These are phyloP conservation scores for Violaceomyces palustris DNA, from an alignment of 1,284 basidiomycete species.

Conservation along the genomic window DNA sequence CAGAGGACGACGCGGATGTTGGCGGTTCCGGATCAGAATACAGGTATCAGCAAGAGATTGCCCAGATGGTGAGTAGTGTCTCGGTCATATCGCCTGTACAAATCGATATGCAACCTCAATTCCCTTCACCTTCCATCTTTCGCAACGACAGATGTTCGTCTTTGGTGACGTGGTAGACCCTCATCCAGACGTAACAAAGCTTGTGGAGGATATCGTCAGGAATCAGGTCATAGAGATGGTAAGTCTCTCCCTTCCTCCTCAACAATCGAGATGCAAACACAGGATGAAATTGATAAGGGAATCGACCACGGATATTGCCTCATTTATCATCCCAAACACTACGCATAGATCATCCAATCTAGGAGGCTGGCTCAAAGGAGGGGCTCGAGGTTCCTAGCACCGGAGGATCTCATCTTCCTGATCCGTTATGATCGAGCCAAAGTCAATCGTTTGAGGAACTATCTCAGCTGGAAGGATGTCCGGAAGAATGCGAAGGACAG, in stretches of 20 bases:
- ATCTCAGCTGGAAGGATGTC: slow-evolving; percentile 97
- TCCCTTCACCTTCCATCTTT: background rate
- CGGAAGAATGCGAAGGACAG: slow-evolving; percentile 85
- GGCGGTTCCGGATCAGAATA: slow-evolving; percentile 25
- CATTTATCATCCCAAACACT: background rate
- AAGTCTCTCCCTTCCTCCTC: slow-evolving; percentile 31
- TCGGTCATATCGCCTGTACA: background rate
- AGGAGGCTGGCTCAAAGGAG: slow-evolving; percentile 74
- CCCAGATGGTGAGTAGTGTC: slow-evolving; percentile 65
- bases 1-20: background rate
- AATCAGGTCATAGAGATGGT: slow-evolving; percentile 89
- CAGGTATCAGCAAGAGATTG: slow-evolving; percentile 61
- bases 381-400: slow-evolving; percentile 75
- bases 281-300: background rate
- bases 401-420: slow-evolving; percentile 93
- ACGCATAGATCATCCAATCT: slow-evolving; percentile 76
- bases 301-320: background rate
- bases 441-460: slow-evolving; percentile 85
- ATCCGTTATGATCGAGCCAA: slow-evolving; percentile 91
- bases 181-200: slow-evolving; percentile 75
- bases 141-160: slow-evolving; percentile 74
- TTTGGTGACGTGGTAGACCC: slow-evolving; percentile 93
- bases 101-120: background rate
- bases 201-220: slow-evolving; percentile 93
- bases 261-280: no score